phyloP scores from a whole-genome alignment of 768 basidiomycete species.

The Russula griseocarnosa region DNA sequence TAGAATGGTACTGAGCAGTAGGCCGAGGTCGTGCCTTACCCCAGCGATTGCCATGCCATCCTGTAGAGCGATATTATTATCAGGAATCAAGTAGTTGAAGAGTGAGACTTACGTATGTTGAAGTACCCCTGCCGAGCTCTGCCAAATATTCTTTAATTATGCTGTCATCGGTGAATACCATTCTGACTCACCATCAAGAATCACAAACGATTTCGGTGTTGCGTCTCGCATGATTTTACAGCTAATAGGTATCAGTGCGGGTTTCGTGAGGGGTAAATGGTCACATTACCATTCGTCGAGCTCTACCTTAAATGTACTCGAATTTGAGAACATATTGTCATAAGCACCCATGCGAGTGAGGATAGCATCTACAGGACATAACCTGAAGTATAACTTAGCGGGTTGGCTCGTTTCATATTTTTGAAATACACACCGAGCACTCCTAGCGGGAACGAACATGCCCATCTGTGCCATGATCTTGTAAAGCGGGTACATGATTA shows the following conservation, averaged over 20 bases:
- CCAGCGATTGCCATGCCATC: constrained; percentile 99
- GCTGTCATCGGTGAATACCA: neutral
- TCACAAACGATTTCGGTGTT: constrained; percentile 90
- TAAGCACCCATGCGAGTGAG: constrained; percentile 98
- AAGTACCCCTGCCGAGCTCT: constrained; percentile 96
- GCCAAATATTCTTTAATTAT: neutral
- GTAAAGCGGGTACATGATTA: neutral
- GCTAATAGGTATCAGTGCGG: constrained; percentile 38
- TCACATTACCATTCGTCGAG: constrained; percentile 82
- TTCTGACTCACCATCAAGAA: constrained; percentile 76
- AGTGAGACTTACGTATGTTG: constrained; percentile 66
- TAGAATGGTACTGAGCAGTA: neutral
- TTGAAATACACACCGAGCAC: constrained; percentile 54
- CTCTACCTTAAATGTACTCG: constrained; percentile 98
- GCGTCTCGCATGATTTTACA: constrained; percentile 93
- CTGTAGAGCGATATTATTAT: constrained; percentile 37
- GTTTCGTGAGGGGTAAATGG: neutral
- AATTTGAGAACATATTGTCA: constrained; percentile 92
- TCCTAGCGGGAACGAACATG: constrained; percentile 86
- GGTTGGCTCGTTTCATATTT: neutral
- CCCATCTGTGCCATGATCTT: constrained; percentile 93
- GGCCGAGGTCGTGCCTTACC: constrained; percentile 39
- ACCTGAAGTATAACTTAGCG: constrained; percentile 39
- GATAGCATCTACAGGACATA: constrained; percentile 88
- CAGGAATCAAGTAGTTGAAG: constrained; percentile 3